Evolutionary conservation across 495 filamentous ascomycete genomes (phyloP).

Genomic region (Penicillium atrosanguineum): DNA sequence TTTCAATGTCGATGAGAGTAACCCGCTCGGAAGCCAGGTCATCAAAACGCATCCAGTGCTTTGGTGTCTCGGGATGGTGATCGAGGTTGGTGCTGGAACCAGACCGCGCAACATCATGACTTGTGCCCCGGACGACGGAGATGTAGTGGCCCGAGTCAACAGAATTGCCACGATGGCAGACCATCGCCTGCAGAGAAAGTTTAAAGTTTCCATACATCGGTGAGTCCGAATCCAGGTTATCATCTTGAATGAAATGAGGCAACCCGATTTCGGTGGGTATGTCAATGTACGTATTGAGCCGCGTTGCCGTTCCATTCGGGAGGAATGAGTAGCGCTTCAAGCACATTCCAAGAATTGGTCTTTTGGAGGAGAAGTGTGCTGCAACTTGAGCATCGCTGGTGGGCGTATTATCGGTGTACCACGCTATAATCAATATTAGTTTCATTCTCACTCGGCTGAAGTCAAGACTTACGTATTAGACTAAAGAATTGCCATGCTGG

Average conservation of each 20-base stretch:
- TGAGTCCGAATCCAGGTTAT: constrained; percentile 60
- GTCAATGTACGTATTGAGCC: constrained; percentile 79
- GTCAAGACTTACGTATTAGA: constrained; percentile 63
- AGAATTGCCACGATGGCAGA: constrained; percentile 87
- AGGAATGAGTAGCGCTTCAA: constrained; percentile 85
- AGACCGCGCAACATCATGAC: constrained; percentile 40
- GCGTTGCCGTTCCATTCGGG: constrained; percentile 61
- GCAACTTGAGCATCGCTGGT: constrained; percentile 67
- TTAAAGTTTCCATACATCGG: constrained; percentile 81
- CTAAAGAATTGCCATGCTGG: constrained; percentile 98
- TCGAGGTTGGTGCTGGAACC: constrained; percentile 48
- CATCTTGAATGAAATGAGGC: constrained; percentile 86
- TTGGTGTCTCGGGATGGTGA: constrained; percentile 49
- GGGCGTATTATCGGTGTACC: constrained; percentile 69
- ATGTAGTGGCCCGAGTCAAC: constrained; percentile 94
- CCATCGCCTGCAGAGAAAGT: constrained; percentile 79
- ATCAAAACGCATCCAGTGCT: constrained; percentile 87
- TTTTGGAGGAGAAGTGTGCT: constrained; percentile 66
- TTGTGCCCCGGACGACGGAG: constrained; percentile 68
- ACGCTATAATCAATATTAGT: constrained; percentile 49
- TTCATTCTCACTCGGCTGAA: neutral
- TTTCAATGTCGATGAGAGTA: constrained; percentile 70
- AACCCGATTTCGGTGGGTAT: constrained; percentile 86
- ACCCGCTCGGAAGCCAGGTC: constrained; percentile 75
- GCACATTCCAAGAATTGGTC: constrained; percentile 87